Base-by-base conservation (phyloP, 2,329 filamentous ascomycete species). In the Diaporthe citrichinensis region DNA sequence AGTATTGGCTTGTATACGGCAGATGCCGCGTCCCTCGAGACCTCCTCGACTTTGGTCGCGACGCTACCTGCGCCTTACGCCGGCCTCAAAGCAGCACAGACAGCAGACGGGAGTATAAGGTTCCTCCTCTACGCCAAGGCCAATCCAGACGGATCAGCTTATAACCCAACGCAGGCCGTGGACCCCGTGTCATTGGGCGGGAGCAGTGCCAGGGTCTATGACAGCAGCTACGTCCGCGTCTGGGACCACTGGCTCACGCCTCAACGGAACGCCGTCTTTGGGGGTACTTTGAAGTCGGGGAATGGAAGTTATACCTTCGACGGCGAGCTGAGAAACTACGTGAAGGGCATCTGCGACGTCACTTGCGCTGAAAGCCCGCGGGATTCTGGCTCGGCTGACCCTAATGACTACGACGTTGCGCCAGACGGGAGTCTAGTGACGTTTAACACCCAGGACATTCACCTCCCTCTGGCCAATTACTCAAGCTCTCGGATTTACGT, bases 191-290 rank as follows among this genome's bases (percentile, higher is more conserved):
- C 9, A 9, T 28, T 36, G 9, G 65, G 65, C 20, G 65, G 65
- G 6, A 55, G 65, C 31, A 69, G 65, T 34, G 65, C 44, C 28
- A 68, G 25, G n/a, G 49, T 68, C 20, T 53, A 68, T 28, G 49
- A 69, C 49, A 69, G 46, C 28, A 39, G 4, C 23, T 53, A 69
- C 65, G 65, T 41, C 34, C 65, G 65, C 14, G 17, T 69, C 17
- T 69, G 34, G 65, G 17, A 69, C 10, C 34, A 39, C 34, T 69
- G 65, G 65, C 17, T n/a, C 44, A 53, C 46, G 0, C 46, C 65
- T 68, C 65, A 69, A 39, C 28, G 65, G 4, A 53, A 69, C 14
- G 65, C 65, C 12, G 49, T 69, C 31, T 69, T 55, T 5, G 49
- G 65, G 20, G 65, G 65, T 4, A 69, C 65, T 20, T 25, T 69